Conservation (phyloP, 495 filamentous ascomycete genomes). For the Penicillium ucsense region DNA sequence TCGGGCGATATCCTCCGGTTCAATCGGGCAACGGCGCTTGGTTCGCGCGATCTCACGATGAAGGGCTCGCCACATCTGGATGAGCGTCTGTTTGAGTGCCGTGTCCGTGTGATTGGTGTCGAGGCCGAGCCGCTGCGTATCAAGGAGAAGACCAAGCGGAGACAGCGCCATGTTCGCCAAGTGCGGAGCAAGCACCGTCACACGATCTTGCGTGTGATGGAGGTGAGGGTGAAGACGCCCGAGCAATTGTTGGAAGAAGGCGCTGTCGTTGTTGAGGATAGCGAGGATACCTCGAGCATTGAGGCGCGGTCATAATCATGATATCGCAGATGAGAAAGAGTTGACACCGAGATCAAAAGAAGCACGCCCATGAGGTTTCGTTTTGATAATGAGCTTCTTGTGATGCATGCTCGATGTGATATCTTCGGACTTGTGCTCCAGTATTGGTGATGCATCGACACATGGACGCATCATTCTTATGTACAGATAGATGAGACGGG, state of each 20-base stretch:
- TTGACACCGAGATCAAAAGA: too few species aligned
- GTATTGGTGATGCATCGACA: conserved; percentile 11
- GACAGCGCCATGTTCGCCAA: conserved; percentile 61
- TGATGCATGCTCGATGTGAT: not conserved
- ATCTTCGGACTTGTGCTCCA: not conserved
- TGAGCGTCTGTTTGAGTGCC: conserved; percentile 71
- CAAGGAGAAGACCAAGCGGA: conserved; percentile 88
- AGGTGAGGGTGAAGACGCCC: conserved; percentile 59
- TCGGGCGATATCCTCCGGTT: conserved; percentile 80
- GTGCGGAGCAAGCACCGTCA: conserved; percentile 79
- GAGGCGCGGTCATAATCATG: conserved; percentile 18
- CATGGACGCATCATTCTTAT: conserved; percentile 17
- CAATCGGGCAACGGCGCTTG: conserved; percentile 68
- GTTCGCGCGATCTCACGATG: conserved; percentile 83
- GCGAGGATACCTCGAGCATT: conserved; percentile 11
- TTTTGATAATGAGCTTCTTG: not conserved
- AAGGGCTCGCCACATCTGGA: conserved; percentile 71
- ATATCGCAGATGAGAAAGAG: not conserved
- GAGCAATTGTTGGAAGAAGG: conserved; percentile 45
- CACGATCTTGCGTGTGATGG: conserved; percentile 76
- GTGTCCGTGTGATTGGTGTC: conserved; percentile 74
- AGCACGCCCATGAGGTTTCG: too few species aligned
- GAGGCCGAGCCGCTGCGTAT: conserved; percentile 81
- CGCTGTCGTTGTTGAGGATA: conserved; percentile 29
- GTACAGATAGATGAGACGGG: conserved; percentile 30